These are phyloP conservation scores for Simplicillium aogashimaense DNA, from an alignment of 2,329 filamentous ascomycete genomes.

Conservation along the genomic window DNA sequence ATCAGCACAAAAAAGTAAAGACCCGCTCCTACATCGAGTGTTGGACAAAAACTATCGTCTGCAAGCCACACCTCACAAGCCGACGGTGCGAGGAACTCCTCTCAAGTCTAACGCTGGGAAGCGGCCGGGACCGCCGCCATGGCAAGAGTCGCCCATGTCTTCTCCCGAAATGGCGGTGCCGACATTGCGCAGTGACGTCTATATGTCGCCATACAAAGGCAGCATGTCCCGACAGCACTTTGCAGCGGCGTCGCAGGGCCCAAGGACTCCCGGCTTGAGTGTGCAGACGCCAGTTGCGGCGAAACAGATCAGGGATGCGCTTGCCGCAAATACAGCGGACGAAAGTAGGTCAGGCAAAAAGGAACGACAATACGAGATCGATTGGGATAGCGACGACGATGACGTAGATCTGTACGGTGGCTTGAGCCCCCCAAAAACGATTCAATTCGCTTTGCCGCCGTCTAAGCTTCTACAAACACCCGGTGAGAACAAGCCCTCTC, in stretches of 20 bases:
- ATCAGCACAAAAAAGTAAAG: conserved; percentile 35
- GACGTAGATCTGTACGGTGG: conserved; percentile 56
- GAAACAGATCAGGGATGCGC: conserved; percentile 40
- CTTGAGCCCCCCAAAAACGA: conserved; percentile 88
- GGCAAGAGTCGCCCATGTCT: conserved; percentile 15
- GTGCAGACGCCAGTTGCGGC: conserved; percentile 62
- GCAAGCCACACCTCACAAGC: conserved; percentile 77
- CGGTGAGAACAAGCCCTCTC: conserved; percentile 35
- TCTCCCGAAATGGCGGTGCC: neutral
- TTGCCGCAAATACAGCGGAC: conserved; percentile 18
- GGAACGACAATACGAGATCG: conserved; percentile 45
- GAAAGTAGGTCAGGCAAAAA: conserved; percentile 13
- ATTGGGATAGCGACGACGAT: conserved; percentile 69
- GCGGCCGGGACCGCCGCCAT: conserved; percentile 6
- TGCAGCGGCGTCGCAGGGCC: conserved; percentile 31
- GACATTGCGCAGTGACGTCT: neutral
- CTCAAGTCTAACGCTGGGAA: conserved; percentile 4
- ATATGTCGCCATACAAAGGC: conserved; percentile 57
- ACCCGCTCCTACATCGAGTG: conserved; percentile 82
- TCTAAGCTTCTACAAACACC: conserved; percentile 73
- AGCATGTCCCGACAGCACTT: conserved; percentile 27
- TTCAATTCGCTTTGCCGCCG: conserved; percentile 73
- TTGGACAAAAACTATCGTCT: conserved; percentile 93
- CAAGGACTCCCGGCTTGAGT: conserved; percentile 73
- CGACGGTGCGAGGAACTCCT: conserved; percentile 65